Percentiles rank a stretch among this genome's conserved stretches.
phyloP scores from a whole-genome alignment of 2,329 filamentous ascomycete species.

The Drechmeria coniospora region DNA sequence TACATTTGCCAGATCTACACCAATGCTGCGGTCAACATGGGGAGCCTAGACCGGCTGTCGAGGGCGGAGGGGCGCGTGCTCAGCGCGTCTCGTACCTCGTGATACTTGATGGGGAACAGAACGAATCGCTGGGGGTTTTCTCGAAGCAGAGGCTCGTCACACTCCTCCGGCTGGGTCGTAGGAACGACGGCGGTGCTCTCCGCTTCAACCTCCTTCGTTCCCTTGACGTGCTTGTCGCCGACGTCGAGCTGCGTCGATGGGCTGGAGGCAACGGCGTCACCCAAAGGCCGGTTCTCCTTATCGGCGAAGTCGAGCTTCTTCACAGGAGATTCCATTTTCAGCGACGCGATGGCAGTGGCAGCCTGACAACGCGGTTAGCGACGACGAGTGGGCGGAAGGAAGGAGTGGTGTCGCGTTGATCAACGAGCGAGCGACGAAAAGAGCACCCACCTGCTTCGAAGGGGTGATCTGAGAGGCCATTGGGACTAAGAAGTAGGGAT shows the following conservation, averaged over 20 bases:
- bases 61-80: no score
- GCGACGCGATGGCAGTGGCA: constrained; percentile 68
- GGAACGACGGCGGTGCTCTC: constrained; percentile 26
- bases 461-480: constrained; percentile 62
- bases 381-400: background rate
- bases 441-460: constrained; percentile 39
- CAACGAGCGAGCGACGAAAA: constrained; percentile 10
- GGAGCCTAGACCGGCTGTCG: no score
- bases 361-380: constrained; percentile 41
- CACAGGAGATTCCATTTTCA: constrained; percentile 84
- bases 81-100: constrained; percentile 74
- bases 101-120: constrained; percentile 97
- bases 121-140: constrained; percentile 96
- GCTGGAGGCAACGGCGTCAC: constrained; percentile 32
- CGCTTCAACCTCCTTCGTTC: constrained; percentile 18
- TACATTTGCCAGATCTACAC: constrained; percentile 98
- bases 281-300: constrained; percentile 65
- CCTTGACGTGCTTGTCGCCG: constrained; percentile 43
- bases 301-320: constrained; percentile 81
- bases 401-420: background rate
- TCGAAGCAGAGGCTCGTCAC: constrained; percentile 77
- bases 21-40: constrained; percentile 23
- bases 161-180: constrained; percentile 51
- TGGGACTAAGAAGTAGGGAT: constrained; percentile 16
- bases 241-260: constrained; percentile 41